A percentile compares a stretch with the other conserved stretches of the same genome.
Conservation (phyloP, 176 grass and related monocot genomes). For the Cenchrus fungigraminus region DNA sequence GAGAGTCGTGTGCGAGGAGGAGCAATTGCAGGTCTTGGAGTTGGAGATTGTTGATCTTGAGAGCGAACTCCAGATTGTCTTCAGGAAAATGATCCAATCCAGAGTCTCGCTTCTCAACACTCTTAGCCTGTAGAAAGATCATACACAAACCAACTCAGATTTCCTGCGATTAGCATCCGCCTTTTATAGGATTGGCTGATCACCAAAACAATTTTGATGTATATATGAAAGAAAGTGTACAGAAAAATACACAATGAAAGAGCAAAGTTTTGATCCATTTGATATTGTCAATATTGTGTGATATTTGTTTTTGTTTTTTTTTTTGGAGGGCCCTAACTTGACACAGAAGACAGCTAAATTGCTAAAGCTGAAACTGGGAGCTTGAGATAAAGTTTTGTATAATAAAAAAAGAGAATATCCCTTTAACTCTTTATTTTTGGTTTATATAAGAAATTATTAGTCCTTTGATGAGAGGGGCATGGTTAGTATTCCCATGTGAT, state of each 20-base stretch:
- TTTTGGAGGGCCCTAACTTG: background rate
- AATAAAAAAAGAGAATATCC: no score
- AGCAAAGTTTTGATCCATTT: background rate
- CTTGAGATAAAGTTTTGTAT: no score
- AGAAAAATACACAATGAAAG: background rate
- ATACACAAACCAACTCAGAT: background rate
- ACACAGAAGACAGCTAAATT: no score
- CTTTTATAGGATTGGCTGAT: slow-evolving; percentile 50
- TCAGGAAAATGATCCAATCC: slow-evolving; percentile 52
- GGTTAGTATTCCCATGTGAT: slow-evolving; percentile 17
- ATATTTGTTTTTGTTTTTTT: background rate
- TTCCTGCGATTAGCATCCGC: background rate
- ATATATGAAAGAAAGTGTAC: slow-evolving; percentile 37
- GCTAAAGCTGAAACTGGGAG: no score
- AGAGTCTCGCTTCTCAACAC: slow-evolving; percentile 60
- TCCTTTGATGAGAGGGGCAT: no score
- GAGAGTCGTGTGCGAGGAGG: background rate
- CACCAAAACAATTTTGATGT: slow-evolving; percentile 6
- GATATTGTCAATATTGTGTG: background rate
- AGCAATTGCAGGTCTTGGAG: slow-evolving; percentile 26
- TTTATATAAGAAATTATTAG: no score
- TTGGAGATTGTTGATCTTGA: slow-evolving; percentile 38
- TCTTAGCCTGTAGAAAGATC: slow-evolving; percentile 49
- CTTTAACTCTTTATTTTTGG: no score
- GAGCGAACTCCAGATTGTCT: slow-evolving; percentile 42